Evolutionary conservation across 371 early-diverging fungal genomes (phyloP), one percentile per base, ranked within the genome.

Genomic region (Cokeromyces recurvatus): DNA sequence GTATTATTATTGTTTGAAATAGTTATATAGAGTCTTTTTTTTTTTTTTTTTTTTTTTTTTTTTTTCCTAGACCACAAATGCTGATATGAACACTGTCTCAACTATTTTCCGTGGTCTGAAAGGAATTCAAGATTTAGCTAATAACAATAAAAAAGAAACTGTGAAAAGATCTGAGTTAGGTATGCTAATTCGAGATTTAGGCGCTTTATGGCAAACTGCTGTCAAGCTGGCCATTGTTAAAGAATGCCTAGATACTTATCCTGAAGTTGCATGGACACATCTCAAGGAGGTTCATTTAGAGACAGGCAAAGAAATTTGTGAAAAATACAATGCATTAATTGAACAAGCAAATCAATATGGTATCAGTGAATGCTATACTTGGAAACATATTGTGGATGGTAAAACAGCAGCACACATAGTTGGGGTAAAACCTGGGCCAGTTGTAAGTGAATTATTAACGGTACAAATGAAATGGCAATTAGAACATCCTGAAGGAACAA

Each of bases 381-480:
- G 76, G 62, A 86, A 85, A 46, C 79, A 71, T 21, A 47, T 86
- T 9, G 54, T 90, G 0, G 79, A 89, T 62, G 87, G 94, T 27
- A 79, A 82, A 32, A 64, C 72, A 19, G 74, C 82, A 0, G 68
- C 78, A 0, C 48, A 53, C 17, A 22, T 86, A 3, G 59, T 90
- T 16, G 77, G 78, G 4, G 68, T 89, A 24, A 68, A 60, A 40
- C 84, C 86, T 4, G 89, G 92, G 1, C 85, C 86, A 12, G 48
- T 39, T 2, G 68, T 92, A 11, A 73, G 68, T 39, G 50, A 48
- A 15, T 56, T 82, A 23, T 57, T 90, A 10, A 57, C 71, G 8
- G 43, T 55, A 3, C 66, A 89, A 42, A 84, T 91, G 77, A 73
- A 62, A 24, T 91, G 87, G 88, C 91, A 91, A 64, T 60, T 92